These are phyloP conservation scores for Apiotrichum mycotoxinovorans DNA, from an alignment of 1,284 basidiomycete genomes.

Conservation along the genomic window DNA sequence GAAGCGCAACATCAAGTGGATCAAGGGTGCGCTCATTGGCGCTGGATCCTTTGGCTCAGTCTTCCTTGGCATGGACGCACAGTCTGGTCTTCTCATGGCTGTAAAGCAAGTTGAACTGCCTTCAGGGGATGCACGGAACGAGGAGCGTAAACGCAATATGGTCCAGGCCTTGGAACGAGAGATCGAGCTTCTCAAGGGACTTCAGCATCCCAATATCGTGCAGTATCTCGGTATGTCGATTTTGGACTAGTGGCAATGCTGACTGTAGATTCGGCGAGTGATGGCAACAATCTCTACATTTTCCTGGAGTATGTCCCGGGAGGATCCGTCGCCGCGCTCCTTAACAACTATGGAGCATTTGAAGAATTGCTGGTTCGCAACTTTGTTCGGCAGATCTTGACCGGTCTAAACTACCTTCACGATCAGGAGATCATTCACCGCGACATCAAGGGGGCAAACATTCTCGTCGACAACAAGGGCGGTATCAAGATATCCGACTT, in stretches of 20 bases:
- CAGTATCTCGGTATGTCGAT: constrained; percentile 80
- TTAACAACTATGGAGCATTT: constrained; percentile 93
- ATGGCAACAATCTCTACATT: constrained; percentile 88
- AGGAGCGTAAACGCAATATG: constrained; percentile 93
- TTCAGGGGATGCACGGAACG: constrained; percentile 71
- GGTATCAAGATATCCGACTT: constrained; percentile 96
- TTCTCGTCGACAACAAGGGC: constrained; percentile 96
- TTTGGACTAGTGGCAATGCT: constrained; percentile 10
- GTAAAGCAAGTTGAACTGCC: constrained; percentile 98
- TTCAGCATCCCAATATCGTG: constrained; percentile 96
- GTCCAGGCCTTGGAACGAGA: constrained; percentile 90
- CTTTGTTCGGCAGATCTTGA: constrained; percentile 90
- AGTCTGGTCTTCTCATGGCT: constrained; percentile 91
- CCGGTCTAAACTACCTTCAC: constrained; percentile 89
- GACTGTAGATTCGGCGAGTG: constrained; percentile 73
- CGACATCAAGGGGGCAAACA: constrained; percentile 99
- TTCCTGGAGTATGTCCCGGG: constrained; percentile 99
- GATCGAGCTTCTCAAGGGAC: constrained; percentile 89
- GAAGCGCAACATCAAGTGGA: constrained; percentile 84
- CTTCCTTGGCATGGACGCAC: constrained; percentile 95
- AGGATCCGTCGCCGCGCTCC: constrained; percentile 86
- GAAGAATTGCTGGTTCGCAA: constrained; percentile 92
- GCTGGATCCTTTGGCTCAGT: constrained; percentile 94
- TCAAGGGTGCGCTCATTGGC: constrained; percentile 96
- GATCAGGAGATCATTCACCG: constrained; percentile 97